Percentiles rank a stretch among this genome's conserved stretches.
These are phyloP conservation scores for Suillus plorans DNA, from an alignment of 768 basidiomycete genomes.

Conservation along the genomic window DNA sequence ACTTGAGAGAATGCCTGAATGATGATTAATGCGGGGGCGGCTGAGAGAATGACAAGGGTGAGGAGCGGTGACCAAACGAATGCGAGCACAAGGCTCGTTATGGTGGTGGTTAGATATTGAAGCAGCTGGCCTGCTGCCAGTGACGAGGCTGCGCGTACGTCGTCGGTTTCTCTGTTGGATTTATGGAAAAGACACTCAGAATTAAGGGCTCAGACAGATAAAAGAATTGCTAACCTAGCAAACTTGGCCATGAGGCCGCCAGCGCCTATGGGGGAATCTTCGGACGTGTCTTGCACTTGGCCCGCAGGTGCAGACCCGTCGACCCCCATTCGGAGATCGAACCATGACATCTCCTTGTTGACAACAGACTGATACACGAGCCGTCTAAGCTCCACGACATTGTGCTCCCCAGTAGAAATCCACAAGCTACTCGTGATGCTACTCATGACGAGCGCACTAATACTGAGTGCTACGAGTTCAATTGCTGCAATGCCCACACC, in stretches of 20 bases:
- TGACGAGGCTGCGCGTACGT: slow-evolving; percentile 83
- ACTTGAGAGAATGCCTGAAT: slow-evolving; percentile 75
- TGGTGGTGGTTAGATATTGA: slow-evolving; percentile 77
- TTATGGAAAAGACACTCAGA: neutral
- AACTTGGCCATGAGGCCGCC: slow-evolving; percentile 95
- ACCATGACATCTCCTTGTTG: slow-evolving; percentile 83
- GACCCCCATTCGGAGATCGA: slow-evolving; percentile 73
- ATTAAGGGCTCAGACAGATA: neutral
- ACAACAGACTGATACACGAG: slow-evolving; percentile 69
- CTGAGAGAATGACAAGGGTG: slow-evolving; percentile 88
- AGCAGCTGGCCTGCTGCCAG: slow-evolving; percentile 75
- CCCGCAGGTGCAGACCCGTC: slow-evolving; percentile 39
- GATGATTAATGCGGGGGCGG: slow-evolving; percentile 79
- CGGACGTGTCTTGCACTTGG: slow-evolving; percentile 31
- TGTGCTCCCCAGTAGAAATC: slow-evolving; percentile 86
- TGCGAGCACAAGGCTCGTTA: slow-evolving; percentile 80
- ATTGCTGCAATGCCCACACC: slow-evolving; percentile 62
- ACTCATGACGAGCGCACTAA: slow-evolving; percentile 67
- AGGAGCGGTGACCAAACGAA: slow-evolving; percentile 79
- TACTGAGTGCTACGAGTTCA: slow-evolving; percentile 63
- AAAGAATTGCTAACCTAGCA: slow-evolving; percentile 52
- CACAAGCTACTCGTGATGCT: slow-evolving; percentile 77
- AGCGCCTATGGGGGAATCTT: slow-evolving; percentile 64
- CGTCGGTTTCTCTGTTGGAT: slow-evolving; percentile 82
- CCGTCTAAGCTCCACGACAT: slow-evolving; percentile 64